These are phyloP conservation scores for Diplocarpon rosae DNA, from an alignment of 2,329 filamentous ascomycete species.

Conservation along the genomic window DNA sequence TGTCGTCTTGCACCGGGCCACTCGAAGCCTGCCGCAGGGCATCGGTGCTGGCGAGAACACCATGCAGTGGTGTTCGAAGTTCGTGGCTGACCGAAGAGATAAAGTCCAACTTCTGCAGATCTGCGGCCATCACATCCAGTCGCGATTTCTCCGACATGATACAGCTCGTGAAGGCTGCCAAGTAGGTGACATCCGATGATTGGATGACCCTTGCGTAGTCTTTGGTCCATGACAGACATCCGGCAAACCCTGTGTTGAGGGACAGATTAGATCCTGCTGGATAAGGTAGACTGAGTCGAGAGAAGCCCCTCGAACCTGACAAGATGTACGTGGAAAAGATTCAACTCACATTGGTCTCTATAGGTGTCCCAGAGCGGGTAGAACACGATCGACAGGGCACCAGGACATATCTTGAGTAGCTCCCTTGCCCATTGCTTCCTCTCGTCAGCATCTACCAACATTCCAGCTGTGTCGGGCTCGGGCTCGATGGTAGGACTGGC, in stretches of 20 bases:
- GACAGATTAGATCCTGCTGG: too few species aligned
- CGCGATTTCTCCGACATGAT: slow-evolving; percentile 46
- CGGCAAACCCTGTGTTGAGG: not conserved
- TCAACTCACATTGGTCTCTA: not conserved
- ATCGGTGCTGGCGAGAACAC: slow-evolving; percentile 42
- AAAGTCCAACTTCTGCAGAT: slow-evolving; percentile 41
- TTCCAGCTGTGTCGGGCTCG: too few species aligned
- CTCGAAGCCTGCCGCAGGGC: slow-evolving; percentile 38
- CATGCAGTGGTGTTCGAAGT: slow-evolving; percentile 48
- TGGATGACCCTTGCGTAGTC: slow-evolving; percentile 1
- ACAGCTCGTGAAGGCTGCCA: slow-evolving; percentile 35
- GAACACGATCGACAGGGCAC: slow-evolving; percentile 2
- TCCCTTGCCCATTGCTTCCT: not conserved
- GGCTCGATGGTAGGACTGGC: too few species aligned
- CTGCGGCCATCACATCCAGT: slow-evolving; percentile 31
- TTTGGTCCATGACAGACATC: not conserved
- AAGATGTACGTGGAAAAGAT: not conserved
- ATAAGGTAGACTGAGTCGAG: too few species aligned
- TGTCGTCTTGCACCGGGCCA: slow-evolving; percentile 33
- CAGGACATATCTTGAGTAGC: not conserved
- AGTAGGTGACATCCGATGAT: slow-evolving; percentile 18
- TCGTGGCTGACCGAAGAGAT: slow-evolving; percentile 51
- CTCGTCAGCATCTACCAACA: not conserved
- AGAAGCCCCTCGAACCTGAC: too few species aligned
- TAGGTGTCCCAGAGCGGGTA: slow-evolving; percentile 4